These are phyloP conservation scores for Talaromyces borbonicus DNA, from an alignment of 495 filamentous ascomycete species.

Conservation along the genomic window DNA sequence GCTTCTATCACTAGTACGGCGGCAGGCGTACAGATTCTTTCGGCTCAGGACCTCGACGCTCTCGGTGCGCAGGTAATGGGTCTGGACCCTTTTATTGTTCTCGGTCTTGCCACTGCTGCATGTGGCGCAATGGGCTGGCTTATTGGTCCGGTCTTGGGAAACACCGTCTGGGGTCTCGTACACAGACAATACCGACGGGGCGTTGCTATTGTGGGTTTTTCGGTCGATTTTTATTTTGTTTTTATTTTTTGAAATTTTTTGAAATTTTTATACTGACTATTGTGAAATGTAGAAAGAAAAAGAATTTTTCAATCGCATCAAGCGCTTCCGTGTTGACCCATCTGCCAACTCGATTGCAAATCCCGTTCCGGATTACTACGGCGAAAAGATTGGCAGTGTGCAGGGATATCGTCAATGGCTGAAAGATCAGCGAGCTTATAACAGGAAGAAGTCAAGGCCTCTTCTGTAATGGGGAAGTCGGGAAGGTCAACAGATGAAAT, in stretches of 20 bases:
- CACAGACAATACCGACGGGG: constrained; percentile 54
- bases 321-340: constrained; percentile 83
- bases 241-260: constrained; percentile 4
- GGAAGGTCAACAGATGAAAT: background rate
- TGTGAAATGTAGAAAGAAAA: constrained; percentile 62
- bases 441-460: constrained; percentile 71
- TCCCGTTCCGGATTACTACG: constrained; percentile 61
- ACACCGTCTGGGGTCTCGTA: constrained; percentile 59
- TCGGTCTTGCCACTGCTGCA: constrained; percentile 64
- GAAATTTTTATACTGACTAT: constrained; percentile 9
- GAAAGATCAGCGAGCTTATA: constrained; percentile 96
- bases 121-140: constrained; percentile 78
- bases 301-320: constrained; percentile 81
- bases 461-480: constrained; percentile 20
- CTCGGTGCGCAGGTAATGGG: constrained; percentile 58
- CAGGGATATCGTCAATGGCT: constrained; percentile 87
- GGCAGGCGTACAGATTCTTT: constrained; percentile 53
- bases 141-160: constrained; percentile 69
- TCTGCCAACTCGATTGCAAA: constrained; percentile 55
- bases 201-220: constrained; percentile 52
- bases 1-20: constrained; percentile 48
- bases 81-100: constrained; percentile 76
- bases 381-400: constrained; percentile 93
- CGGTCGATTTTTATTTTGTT: background rate
- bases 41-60: constrained; percentile 54